A percentile compares a stretch with the other conserved stretches of the same genome.
Evolutionary conservation across 2,329 filamentous ascomycete genomes (phyloP).

Genomic region (Hypoxylon sp.): DNA sequence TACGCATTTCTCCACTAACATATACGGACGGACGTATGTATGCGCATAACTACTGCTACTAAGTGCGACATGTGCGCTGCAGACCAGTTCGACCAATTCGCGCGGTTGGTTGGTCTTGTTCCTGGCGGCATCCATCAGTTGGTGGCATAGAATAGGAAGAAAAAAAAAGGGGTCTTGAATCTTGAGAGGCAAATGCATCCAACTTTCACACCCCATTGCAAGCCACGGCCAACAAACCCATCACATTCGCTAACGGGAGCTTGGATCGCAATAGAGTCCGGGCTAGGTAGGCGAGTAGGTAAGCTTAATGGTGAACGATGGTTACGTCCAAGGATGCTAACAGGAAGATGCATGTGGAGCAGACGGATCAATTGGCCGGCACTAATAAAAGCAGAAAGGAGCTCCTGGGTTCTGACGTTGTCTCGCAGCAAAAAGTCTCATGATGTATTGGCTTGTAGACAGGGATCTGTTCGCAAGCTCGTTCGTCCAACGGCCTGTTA

Average conservation of each 20-base stretch:
- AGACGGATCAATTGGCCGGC: conserved; percentile 45
- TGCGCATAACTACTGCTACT: conserved; percentile 32
- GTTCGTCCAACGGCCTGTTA: conserved; percentile 34
- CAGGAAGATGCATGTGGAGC: conserved; percentile 38
- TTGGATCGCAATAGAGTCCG: conserved; percentile 27
- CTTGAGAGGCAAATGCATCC: conserved; percentile 18
- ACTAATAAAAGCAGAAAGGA: conserved; percentile 41
- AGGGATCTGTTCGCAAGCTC: conserved; percentile 31
- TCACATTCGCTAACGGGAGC: conserved; percentile 14
- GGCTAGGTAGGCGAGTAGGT: conserved; percentile 28
- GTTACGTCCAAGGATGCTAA: conserved; percentile 34
- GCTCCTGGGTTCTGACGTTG: conserved; percentile 43
- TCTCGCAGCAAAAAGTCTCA: conserved; percentile 44
- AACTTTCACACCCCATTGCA: conserved; percentile 9
- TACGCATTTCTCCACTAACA: conserved; percentile 35
- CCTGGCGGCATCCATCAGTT: conserved; percentile 35
- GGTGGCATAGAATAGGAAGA: conserved; percentile 18
- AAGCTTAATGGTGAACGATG: conserved; percentile 33
- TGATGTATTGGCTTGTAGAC: conserved; percentile 42
- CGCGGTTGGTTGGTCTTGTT: conserved; percentile 42
- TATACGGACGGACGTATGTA: conserved; percentile 24
- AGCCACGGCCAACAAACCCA: conserved; percentile 29
- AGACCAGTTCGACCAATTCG: conserved; percentile 41
- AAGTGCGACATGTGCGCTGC: conserved; percentile 45
- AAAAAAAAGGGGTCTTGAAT: conserved; percentile 20